Percentiles rank a stretch among this genome's conserved stretches.
phyloP scores from a whole-genome alignment of 2,329 filamentous ascomycete species.

The Pestalotiopsis sp. region DNA sequence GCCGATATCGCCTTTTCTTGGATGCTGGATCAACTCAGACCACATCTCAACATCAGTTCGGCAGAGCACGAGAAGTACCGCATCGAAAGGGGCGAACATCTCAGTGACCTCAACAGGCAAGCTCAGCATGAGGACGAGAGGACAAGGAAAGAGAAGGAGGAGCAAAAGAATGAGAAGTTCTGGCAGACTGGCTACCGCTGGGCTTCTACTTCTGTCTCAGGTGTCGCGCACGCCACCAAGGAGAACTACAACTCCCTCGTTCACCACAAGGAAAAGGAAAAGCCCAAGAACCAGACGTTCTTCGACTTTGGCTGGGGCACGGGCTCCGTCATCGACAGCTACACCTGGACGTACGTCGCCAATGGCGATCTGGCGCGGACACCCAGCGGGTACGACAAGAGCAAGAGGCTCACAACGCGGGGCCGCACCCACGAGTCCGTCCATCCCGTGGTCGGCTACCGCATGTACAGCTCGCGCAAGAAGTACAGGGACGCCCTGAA shows the following conservation, averaged over 20 bases:
- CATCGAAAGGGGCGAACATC: neutral
- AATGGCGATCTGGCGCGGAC: slow-evolving; percentile 9
- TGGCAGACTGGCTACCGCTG: neutral
- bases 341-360: slow-evolving; percentile 6
- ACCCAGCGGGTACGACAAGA: slow-evolving; percentile 7
- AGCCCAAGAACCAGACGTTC: neutral
- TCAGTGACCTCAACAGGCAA: neutral
- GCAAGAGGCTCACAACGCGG: neutral
- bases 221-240: neutral
- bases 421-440: slow-evolving; percentile 14
- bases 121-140: neutral
- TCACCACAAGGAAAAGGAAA: neutral
- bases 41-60: neutral
- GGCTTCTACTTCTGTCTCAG: neutral
- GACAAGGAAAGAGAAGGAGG: neutral
- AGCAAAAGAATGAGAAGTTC: neutral
- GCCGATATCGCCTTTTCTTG: neutral
- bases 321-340: slow-evolving; percentile 17
- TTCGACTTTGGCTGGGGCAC: slow-evolving; percentile 17
- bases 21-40: neutral
- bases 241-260: neutral
- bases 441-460: slow-evolving; percentile 16
- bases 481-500: neutral
- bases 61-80: neutral
- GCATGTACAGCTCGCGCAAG: slow-evolving; percentile 1